Evolutionary conservation across 1,139 yeast genomes (phyloP).

Genomic region (Debaryomyces subglobosus): DNA sequence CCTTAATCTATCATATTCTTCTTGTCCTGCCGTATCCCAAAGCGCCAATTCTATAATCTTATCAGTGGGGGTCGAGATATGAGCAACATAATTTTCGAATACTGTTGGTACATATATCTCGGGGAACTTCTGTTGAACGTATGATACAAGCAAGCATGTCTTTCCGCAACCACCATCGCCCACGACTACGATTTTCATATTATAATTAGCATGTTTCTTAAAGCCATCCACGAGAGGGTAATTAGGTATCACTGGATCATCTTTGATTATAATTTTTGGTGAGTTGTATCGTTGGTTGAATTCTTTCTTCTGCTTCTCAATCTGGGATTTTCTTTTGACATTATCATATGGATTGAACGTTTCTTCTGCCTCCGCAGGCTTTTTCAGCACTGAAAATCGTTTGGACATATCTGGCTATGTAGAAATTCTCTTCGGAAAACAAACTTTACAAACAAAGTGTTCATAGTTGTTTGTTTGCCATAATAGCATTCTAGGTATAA

Average conservation of each 20-base stretch:
- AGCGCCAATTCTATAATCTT: constrained; percentile 67
- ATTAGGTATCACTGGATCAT: constrained; percentile 43
- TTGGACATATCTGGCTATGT: constrained; percentile 10
- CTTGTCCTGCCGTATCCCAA: constrained; percentile 97
- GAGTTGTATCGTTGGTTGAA: constrained; percentile 20
- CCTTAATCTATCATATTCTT: constrained; percentile 82
- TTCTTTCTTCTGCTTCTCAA: constrained; percentile 24
- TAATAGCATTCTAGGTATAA: background rate
- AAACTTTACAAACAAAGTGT: background rate
- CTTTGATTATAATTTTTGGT: constrained; percentile 38
- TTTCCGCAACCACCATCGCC: constrained; percentile 98
- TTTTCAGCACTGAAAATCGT: constrained; percentile 11
- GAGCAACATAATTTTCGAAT: constrained; percentile 80
- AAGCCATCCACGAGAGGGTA: constrained; percentile 36
- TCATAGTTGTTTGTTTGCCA: background rate
- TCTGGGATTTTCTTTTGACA: constrained; percentile 25
- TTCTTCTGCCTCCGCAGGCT: constrained; percentile 8
- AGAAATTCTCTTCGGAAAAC: background rate
- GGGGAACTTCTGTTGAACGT: constrained; percentile 79
- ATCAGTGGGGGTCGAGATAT: constrained; percentile 56
- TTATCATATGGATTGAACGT: constrained; percentile 33
- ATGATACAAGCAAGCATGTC: constrained; percentile 82
- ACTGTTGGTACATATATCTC: constrained; percentile 84
- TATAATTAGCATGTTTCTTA: constrained; percentile 38
- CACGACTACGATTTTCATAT: constrained; percentile 76